Base-by-base conservation (phyloP, 495 filamentous ascomycete species). In the Aspergillus avenaceus region DNA sequence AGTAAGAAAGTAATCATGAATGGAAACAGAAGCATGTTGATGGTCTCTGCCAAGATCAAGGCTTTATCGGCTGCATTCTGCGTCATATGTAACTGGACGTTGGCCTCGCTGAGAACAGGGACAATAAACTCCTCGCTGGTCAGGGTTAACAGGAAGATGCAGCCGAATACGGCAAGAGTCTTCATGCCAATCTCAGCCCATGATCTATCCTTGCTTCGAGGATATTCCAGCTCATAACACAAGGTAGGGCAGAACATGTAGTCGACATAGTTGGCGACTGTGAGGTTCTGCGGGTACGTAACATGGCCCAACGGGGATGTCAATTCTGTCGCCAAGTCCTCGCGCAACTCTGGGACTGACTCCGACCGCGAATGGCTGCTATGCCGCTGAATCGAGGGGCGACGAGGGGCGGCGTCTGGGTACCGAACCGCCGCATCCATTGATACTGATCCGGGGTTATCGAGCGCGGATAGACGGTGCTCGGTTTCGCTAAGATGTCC, bases 201-300 rank as follows among this genome's bases (percentile, higher is more conserved):
- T 53, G 85, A 77, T 23, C 87, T 82, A 7, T 74, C 72, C 4
- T 75, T 68, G 32, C 82, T 92, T 22, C 93, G 84, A 2, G 93
- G 93, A 70, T 97, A 98, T 58, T 97, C 95, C 32, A 98, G 76
- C 69, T 98, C 93, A 67, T 98, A 98, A 72, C 93, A 98, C 23
- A 98, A 78, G 1, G 93, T 98, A 8, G 93, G 93, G 58, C 93
- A 98, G 61, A 91, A 82, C 12, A 96, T 70, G 65, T 84, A 98
- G 69, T 98, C 93, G 26, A 80, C 51, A 61, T 89, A 97, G 68
- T 98, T 98, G 24, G 59, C 54, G 55, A 83, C 70, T 1, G 88
- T 89, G 8, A 98, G 79, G 61, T 98, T 98, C 47, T 85, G 71
- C 1, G 93, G 93, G 64, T 98, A 98, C 0, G 88, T 95, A 50